Percentiles rank a stretch among this genome's conserved stretches.
Conservation (phyloP, 1,139 yeast genomes). For the Diutina sp. region DNA sequence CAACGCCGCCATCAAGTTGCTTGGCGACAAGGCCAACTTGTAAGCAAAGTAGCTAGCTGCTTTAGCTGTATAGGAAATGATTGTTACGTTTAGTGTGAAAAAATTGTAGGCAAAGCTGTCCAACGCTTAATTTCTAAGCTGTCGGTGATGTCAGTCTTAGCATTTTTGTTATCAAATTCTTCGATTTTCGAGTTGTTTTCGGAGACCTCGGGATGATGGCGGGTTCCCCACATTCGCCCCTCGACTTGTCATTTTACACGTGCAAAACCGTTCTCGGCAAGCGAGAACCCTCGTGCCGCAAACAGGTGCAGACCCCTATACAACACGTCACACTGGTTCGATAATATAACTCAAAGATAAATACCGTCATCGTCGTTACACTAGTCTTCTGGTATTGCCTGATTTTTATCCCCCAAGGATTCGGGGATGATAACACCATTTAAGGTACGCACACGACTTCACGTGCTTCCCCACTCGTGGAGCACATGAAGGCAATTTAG, state of each 20-base stretch:
- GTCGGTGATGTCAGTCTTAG: too few species aligned
- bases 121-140: too few species aligned
- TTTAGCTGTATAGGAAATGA: neutral
- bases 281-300: too few species aligned
- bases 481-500: neutral
- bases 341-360: too few species aligned
- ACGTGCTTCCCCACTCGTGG: neutral
- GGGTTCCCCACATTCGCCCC: neutral
- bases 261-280: neutral
- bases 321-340: too few species aligned
- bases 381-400: too few species aligned
- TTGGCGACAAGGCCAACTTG: conserved; percentile 29
- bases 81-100: neutral
- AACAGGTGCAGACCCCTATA: too few species aligned
- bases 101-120: neutral
- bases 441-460: neutral
- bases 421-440: too few species aligned
- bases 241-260: neutral
- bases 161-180: too few species aligned
- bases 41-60: conserved; percentile 7
- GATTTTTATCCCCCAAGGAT: too few species aligned
- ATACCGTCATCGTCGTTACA: too few species aligned
- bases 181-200: too few species aligned
- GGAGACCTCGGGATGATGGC: neutral
- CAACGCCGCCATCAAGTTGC: conserved; percentile 76